Percentiles rank a stretch among this genome's conserved stretches.
Evolutionary conservation across 306 rosid species (phyloP).

Genomic region (Medicago arabica): DNA sequence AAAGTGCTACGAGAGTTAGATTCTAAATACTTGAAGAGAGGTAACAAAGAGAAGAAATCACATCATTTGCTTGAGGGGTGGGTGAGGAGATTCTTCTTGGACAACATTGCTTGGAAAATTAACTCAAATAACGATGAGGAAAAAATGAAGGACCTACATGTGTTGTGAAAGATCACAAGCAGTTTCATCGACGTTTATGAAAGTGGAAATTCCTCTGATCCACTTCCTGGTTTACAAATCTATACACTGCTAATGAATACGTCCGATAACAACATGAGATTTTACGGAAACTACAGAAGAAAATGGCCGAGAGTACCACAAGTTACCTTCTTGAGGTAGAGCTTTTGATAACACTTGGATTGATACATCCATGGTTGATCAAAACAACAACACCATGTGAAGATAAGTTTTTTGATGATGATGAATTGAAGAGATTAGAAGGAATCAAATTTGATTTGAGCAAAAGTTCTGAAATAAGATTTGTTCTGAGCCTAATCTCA

Average conservation of each 20-base stretch:
- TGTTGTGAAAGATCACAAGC: conserved; percentile 71
- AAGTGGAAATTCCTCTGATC: conserved; percentile 66
- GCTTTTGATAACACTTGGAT: conserved; percentile 90
- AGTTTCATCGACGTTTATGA: conserved; percentile 86
- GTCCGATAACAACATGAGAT: conserved; percentile 67
- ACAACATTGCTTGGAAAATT: conserved; percentile 73
- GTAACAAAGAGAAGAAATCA: conserved; percentile 46
- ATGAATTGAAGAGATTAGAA: conserved; percentile 62
- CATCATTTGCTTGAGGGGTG: conserved; percentile 61
- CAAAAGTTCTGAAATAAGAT: conserved; percentile 79
- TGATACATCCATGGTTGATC: conserved; percentile 93
- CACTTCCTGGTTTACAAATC: conserved; percentile 80
- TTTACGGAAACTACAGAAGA: conserved; percentile 57
- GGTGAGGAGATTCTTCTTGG: conserved; percentile 83
- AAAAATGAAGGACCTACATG: conserved; percentile 65
- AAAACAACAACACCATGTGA: conserved; percentile 71
- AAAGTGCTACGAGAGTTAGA: too few species aligned
- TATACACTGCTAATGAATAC: conserved; percentile 87
- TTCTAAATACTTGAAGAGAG: too few species aligned
- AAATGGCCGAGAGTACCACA: conserved; percentile 55
- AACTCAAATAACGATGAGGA: conserved; percentile 68
- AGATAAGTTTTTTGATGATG: conserved; percentile 54
- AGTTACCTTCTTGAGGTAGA: conserved; percentile 85
- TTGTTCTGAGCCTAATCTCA: conserved; percentile 78
- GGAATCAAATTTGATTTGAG: conserved; percentile 64